Base-by-base conservation (phyloP, 2,329 filamentous ascomycete species). In the Dothidotthia symphoricarpi region DNA sequence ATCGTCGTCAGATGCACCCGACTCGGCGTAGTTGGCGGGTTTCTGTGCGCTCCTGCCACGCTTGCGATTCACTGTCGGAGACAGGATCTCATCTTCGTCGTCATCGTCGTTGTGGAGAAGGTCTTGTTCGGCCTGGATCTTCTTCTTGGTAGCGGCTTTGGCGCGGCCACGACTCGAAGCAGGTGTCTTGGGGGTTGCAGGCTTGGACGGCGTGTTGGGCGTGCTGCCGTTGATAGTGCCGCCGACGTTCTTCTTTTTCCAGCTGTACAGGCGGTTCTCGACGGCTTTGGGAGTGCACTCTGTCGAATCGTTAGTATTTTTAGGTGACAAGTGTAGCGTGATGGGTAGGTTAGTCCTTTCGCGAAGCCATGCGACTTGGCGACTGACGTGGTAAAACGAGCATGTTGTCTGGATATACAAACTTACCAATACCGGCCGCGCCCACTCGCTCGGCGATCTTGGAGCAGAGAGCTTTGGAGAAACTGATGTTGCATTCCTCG, bases 231-330 rank as follows among this genome's bases (percentile, higher is more conserved):
- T 27, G 13, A 2, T 15, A 8, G 34, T 13, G 28, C 24, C 2
- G 3, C 37, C 13, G 1, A 24, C 30, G 26, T 45, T 45, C 37
- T 51, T 51, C 45, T 48, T 51, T 36, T 57, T 57, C 37, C 51
- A 49, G 13, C 24, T 41, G 37, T 36, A 36, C 12, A 63, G 41
- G n/a, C 57, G 55, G 34, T 55, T 45, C 13, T 43, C 41, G 9
- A 62, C 41, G 12, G 59, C 58, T 26, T 61, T 63, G 29, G 54
- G 45, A 0, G 59, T 61, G 32, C 53, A 59, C 2, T 49, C 59
- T 51, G 39, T 17, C 12, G 29, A 31, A 9, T 19, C 19, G 2
- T 38, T 36, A 36, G 17, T 1, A 10, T 1, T 9, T 1, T 9
- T 31, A 16, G 27, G n/a, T 14, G 13, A 13, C 7, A 9, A 27